Conservation (phyloP, 805 yeast genomes). For the Metschnikowia sp. region DNA sequence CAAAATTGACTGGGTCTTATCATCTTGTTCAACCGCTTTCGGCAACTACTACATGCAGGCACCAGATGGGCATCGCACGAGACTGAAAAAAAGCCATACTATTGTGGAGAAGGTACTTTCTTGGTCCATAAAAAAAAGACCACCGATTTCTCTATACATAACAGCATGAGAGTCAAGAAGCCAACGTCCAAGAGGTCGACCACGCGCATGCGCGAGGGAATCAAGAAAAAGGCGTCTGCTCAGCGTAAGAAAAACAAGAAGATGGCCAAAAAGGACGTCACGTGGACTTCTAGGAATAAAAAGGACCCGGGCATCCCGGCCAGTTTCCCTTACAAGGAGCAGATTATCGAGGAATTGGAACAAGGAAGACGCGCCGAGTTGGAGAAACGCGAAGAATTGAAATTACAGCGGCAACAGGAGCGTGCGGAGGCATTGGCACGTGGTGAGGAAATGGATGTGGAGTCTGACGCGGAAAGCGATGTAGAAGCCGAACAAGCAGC, state of each 20-base stretch:
- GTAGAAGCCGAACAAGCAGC: constrained; percentile 38
- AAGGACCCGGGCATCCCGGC: constrained; percentile 96
- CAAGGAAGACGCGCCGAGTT: constrained; percentile 51
- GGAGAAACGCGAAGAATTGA: constrained; percentile 52
- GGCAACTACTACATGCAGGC: too few species aligned
- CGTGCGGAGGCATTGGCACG: constrained; percentile 37
- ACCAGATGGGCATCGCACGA: too few species aligned
- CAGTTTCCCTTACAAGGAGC: constrained; percentile 90
- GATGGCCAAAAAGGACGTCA: constrained; percentile 78
- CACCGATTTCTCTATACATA: background rate
- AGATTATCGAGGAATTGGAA: constrained; percentile 71
- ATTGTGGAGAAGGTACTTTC: background rate
- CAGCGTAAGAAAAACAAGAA: constrained; percentile 84
- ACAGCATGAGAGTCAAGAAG: constrained; percentile 46
- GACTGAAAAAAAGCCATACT: background rate
- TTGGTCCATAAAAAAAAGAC: background rate
- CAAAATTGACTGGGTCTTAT: too few species aligned
- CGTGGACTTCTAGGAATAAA: constrained; percentile 83
- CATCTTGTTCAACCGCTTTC: too few species aligned
- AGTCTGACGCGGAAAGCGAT: constrained; percentile 21
- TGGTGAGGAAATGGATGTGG: constrained; percentile 37
- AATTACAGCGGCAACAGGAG: constrained; percentile 48
- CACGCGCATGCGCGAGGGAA: constrained; percentile 94
- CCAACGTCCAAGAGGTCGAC: constrained; percentile 84
- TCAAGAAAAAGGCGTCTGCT: constrained; percentile 92